Base-by-base conservation (phyloP, 2,329 filamentous ascomycete genomes). In the Akanthomyces uredinophilus region DNA sequence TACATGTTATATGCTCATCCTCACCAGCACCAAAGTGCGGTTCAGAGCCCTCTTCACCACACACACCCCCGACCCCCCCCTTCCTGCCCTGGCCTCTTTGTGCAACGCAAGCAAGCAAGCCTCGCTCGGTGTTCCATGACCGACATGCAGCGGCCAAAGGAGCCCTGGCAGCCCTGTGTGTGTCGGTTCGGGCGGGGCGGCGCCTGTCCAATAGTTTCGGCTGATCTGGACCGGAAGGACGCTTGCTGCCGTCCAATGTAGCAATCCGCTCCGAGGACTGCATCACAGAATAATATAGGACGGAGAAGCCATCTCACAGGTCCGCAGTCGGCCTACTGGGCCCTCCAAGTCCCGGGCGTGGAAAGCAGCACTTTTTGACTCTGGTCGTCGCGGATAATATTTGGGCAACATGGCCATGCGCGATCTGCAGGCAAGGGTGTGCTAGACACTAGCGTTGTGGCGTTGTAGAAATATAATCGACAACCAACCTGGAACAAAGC, bases 151-250 rank as follows among this genome's bases (percentile, higher is more conserved):
- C 27, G 35, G 43, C 18, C n/a, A 32, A 35, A 20, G 13, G n/a
- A 14, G 22, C 51, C 37, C n/a, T 27, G 29, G 44, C n/a, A 58
- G 32, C 55, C 55, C 14, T 58, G 55, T 18, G 20, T 41, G n/a
- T 37, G 49, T 29, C 20, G n/a, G 18, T 16, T 35, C 29, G n/a
- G 29, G 35, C 35, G 37, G n/a, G 39, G 6, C 32, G 10, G 32
- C 32, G 32, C 41, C 20, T 47, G 29, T 18, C 13, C 27, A 10
- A n/a, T 18, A 47, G 41, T 13, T 27, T 58, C 55, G 55, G 55
- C 44, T 43, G 55, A 43, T 50, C 55, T 41, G 55, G 11, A 13
- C 55, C 46, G 46, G 55, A 58, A 50, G 55, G 35, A 24, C 55
- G 22, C 22, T 58, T 20, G 7, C 18, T 24, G 35, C 3, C 55